phyloP scores from a whole-genome alignment of 2,329 filamentous ascomycete species.

The Elsinoe perseae region DNA sequence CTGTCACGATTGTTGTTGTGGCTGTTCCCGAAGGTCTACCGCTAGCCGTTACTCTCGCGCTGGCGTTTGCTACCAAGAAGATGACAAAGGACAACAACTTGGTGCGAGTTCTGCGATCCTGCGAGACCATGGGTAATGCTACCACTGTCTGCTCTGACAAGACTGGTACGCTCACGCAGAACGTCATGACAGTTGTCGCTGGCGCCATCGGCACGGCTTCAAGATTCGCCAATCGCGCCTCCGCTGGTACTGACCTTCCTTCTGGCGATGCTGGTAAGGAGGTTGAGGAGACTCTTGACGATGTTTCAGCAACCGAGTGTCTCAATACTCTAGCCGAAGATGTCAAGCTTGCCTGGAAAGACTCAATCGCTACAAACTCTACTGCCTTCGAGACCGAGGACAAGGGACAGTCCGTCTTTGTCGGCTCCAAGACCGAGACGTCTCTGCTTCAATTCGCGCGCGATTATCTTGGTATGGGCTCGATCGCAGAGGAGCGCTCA shows the following conservation, averaged over 20 bases:
- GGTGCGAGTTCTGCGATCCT: constrained; percentile 59
- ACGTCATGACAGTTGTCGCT: constrained; percentile 69
- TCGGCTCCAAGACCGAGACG: constrained; percentile 72
- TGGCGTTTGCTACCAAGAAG: constrained; percentile 59
- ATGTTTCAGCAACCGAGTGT: constrained; percentile 48
- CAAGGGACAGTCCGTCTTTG: constrained; percentile 52
- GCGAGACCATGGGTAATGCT: constrained; percentile 65
- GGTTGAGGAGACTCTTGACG: constrained; percentile 36
- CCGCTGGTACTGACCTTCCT: constrained; percentile 23
- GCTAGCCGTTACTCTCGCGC: constrained; percentile 59
- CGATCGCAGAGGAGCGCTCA: constrained; percentile 53
- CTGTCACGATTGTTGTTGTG: constrained; percentile 61
- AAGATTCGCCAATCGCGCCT: constrained; percentile 44
- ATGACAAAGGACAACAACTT: constrained; percentile 65
- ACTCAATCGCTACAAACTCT: constrained; percentile 61
- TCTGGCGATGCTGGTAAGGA: constrained; percentile 20
- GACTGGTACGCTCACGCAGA: constrained; percentile 66
- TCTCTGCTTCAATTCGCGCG: constrained; percentile 63
- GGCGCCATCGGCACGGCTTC: constrained; percentile 56
- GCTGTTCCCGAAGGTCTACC: constrained; percentile 60
- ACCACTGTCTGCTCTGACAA: constrained; percentile 75
- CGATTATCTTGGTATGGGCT: constrained; percentile 57
- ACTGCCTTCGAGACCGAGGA: constrained; percentile 61
- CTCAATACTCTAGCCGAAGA: constrained; percentile 44
- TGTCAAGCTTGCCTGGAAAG: constrained; percentile 50